Evolutionary conservation across 768 basidiomycete genomes (phyloP).

Genomic region (Leccinum rimulosum): DNA sequence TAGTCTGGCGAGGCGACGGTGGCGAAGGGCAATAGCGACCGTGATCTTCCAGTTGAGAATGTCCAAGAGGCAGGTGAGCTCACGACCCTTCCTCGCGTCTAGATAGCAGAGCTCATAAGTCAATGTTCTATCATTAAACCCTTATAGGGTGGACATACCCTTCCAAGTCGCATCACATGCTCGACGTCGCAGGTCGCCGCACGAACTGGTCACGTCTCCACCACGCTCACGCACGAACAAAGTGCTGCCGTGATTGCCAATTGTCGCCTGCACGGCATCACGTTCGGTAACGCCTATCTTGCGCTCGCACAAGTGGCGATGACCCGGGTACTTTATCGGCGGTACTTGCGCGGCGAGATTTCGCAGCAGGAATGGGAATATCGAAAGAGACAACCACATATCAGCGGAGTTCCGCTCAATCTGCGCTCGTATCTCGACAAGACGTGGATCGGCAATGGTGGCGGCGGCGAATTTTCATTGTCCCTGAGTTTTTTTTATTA

Average conservation of each 20-base stretch:
- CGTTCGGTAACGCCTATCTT: slow-evolving; percentile 51
- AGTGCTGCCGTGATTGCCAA: slow-evolving; percentile 33
- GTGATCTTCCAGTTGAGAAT: slow-evolving; percentile 36
- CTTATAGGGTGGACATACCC: slow-evolving; percentile 55
- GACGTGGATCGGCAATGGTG: slow-evolving; percentile 45
- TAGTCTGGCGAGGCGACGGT: slow-evolving; percentile 38
- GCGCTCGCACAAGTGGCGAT: slow-evolving; percentile 52
- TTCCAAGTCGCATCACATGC: slow-evolving; percentile 43
- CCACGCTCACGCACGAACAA: slow-evolving; percentile 29
- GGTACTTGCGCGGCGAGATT: slow-evolving; percentile 49
- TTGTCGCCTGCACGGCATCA: slow-evolving; percentile 43
- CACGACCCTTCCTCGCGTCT: background rate
- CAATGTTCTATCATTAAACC: slow-evolving; percentile 35
- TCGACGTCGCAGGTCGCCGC: slow-evolving; percentile 38
- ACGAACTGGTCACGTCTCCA: slow-evolving; percentile 24
- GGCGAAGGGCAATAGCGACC: slow-evolving; percentile 45
- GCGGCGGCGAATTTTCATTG: slow-evolving; percentile 40
- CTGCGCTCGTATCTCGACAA: slow-evolving; percentile 47
- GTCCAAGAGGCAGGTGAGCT: slow-evolving; percentile 37
- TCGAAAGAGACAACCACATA: slow-evolving; percentile 48
- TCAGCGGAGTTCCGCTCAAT: slow-evolving; percentile 49
- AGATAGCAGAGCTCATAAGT: background rate
- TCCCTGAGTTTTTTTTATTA: slow-evolving; percentile 44
- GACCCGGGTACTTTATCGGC: slow-evolving; percentile 48
- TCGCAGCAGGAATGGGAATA: slow-evolving; percentile 51